Evolutionary conservation across 495 filamentous ascomycete species (phyloP).

Genomic region (Penicillium soppii): DNA sequence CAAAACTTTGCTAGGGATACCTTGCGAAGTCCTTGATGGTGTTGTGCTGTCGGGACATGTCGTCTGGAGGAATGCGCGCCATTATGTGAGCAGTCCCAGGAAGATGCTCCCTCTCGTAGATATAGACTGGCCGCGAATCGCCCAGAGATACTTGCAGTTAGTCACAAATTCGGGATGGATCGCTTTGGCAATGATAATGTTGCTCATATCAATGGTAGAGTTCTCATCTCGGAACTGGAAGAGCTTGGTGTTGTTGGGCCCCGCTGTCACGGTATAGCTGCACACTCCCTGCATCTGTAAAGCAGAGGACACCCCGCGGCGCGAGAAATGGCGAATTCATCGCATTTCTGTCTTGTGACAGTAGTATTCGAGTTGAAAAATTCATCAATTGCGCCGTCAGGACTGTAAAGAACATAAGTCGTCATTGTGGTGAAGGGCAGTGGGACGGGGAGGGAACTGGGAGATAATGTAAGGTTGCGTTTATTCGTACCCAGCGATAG

Average conservation of each 20-base stretch:
- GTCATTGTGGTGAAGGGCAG: conserved; percentile 8
- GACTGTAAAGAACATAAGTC: conserved; percentile 11
- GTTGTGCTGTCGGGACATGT: conserved; percentile 4
- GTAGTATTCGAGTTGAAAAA: conserved; percentile 14
- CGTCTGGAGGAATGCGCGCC: conserved; percentile 13
- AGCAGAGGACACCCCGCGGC: conserved; percentile 4
- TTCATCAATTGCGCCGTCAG: conserved; percentile 5
- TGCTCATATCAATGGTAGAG: conserved; percentile 14
- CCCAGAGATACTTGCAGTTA: conserved; percentile 16
- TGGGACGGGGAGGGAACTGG: conserved; percentile 3
- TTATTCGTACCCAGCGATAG: no score
- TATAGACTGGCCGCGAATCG: conserved; percentile 7
- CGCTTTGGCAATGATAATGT: conserved; percentile 7
- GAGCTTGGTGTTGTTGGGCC: conserved; percentile 11
- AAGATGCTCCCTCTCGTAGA: conserved; percentile 21
- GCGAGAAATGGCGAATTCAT: conserved; percentile 11
- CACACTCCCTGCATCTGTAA: conserved; percentile 20
- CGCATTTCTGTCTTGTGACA: conserved; percentile 12
- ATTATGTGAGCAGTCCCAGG: conserved; percentile 14
- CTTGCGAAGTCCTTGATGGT: conserved; percentile 17
- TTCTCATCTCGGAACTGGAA: conserved; percentile 20
- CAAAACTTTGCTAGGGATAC: conserved; percentile 5
- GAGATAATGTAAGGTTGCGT: conserved; percentile 7
- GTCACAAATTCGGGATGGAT: conserved; percentile 14
- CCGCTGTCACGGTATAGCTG: conserved; percentile 30